phyloP scores from a whole-genome alignment of 495 filamentous ascomycete genomes.

The Hypoxylon subgilvum region DNA sequence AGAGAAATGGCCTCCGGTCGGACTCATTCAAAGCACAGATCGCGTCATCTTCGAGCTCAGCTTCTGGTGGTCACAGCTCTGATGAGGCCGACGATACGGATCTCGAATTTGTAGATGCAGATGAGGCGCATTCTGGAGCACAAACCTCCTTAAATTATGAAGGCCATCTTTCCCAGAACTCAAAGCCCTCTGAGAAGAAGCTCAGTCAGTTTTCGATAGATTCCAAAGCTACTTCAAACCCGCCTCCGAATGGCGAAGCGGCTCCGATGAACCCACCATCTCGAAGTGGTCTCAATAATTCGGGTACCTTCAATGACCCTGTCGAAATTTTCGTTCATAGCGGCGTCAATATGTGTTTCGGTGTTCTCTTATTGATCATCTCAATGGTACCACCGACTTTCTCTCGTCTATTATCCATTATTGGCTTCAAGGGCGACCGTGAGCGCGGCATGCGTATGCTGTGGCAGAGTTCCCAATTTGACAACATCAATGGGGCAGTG shows the following conservation, averaged over 20 bases:
- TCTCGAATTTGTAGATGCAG: constrained; percentile 41
- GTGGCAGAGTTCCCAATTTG: constrained; percentile 88
- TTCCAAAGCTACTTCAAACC: constrained; percentile 12
- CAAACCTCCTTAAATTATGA: constrained; percentile 37
- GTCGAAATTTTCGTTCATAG: constrained; percentile 89
- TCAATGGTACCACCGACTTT: constrained; percentile 93
- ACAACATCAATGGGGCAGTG: constrained; percentile 90
- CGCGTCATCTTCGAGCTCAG: constrained; percentile 16
- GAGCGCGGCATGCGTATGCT: constrained; percentile 82
- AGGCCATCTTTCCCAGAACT: constrained; percentile 25
- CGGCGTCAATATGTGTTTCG: constrained; percentile 86
- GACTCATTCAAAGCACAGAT: constrained; percentile 9
- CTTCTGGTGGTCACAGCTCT: constrained; percentile 15
- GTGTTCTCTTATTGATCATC: constrained; percentile 80
- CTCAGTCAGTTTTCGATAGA: constrained; percentile 29
- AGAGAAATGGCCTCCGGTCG: constrained; percentile 30
- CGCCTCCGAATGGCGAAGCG: not conserved
- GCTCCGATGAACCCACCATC: not conserved
- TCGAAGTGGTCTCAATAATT: constrained; percentile 28
- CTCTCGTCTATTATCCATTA: constrained; percentile 78
- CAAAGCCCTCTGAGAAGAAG: constrained; percentile 18
- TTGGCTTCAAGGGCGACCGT: constrained; percentile 91
- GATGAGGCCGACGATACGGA: constrained; percentile 37
- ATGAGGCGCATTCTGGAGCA: constrained; percentile 37
- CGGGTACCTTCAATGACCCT: constrained; percentile 65